These are phyloP conservation scores for Arabidopsis suecica DNA, from an alignment of 345 rosid genomes.

Conservation along the genomic window DNA sequence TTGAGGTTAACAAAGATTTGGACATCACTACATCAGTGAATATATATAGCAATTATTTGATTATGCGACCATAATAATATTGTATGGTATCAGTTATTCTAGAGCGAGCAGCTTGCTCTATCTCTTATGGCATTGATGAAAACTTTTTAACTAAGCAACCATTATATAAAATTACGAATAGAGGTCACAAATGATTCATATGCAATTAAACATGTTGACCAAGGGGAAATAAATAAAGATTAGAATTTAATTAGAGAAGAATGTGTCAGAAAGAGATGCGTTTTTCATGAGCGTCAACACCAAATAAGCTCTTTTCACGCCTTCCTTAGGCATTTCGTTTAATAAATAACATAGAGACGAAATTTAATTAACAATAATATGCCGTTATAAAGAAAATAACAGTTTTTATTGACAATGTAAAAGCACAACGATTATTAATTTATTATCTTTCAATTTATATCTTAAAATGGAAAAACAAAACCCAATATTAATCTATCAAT, in stretches of 20 bases:
- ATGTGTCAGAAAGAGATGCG: constrained; percentile 38
- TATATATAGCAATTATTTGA: constrained; percentile 1
- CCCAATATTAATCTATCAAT: too few relatives aligned
- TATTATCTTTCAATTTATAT: neutral
- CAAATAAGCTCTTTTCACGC: constrained; percentile 32
- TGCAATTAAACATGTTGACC: constrained; percentile 31
- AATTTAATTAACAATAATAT: neutral
- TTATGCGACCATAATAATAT: neutral
- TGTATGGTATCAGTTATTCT: neutral
- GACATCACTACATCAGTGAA: constrained; percentile 15
- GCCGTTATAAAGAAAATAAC: neutral
- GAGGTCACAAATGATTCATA: neutral
- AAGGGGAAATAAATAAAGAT: constrained; percentile 1
- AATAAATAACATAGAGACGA: neutral
- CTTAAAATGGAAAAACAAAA: too few relatives aligned
- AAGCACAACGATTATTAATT: neutral
- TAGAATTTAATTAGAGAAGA: constrained; percentile 18
- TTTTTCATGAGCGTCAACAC: constrained; percentile 34
- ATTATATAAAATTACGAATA: neutral
- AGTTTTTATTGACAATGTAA: neutral
- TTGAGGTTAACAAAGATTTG: neutral
- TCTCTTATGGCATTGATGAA: neutral
- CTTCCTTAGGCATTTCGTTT: constrained; percentile 1
- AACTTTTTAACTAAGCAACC: neutral
- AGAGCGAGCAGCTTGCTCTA: neutral